phyloP scores from a whole-genome alignment of 1,284 basidiomycete genomes.

The Ustilago shanxiensis region DNA sequence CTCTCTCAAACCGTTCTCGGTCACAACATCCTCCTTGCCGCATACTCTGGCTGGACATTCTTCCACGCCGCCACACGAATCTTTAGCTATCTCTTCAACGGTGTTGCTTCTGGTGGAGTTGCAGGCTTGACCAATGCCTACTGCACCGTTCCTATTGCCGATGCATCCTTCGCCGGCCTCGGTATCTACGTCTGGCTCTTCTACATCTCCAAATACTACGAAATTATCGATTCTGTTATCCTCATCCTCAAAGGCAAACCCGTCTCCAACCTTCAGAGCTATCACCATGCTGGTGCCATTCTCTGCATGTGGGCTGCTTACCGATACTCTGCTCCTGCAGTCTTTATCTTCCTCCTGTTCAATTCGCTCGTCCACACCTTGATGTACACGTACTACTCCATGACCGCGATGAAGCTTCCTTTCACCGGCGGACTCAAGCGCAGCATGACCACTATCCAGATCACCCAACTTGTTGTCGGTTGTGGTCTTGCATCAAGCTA shows the following conservation, averaged over 20 bases:
- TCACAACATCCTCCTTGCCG: conserved; percentile 68
- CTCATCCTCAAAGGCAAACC: conserved; percentile 70
- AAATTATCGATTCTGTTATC: conserved; percentile 69
- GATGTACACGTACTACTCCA: conserved; percentile 68
- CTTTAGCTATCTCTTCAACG: conserved; percentile 39
- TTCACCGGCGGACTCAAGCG: conserved; percentile 68
- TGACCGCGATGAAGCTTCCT: conserved; percentile 64
- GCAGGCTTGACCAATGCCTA: conserved; percentile 64
- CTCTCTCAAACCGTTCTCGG: conserved; percentile 56
- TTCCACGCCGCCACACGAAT: conserved; percentile 46
- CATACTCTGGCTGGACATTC: conserved; percentile 64
- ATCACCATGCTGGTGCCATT: conserved; percentile 66
- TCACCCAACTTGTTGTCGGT: conserved; percentile 61
- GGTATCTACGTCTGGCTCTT: conserved; percentile 66
- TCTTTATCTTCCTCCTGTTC: conserved; percentile 56
- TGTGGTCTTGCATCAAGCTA: conserved; percentile 46
- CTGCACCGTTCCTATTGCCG: conserved; percentile 67
- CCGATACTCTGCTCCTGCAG: conserved; percentile 60
- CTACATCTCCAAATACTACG: conserved; percentile 70
- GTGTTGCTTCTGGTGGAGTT: conserved; percentile 33
- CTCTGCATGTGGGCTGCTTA: conserved; percentile 68
- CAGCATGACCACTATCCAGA: conserved; percentile 63
- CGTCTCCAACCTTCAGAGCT: conserved; percentile 62
- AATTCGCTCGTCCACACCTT: conserved; percentile 54
- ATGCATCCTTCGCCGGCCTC: conserved; percentile 59